These are phyloP conservation scores for Calonectria multiphialidica DNA, from an alignment of 2,329 filamentous ascomycete species.

Conservation along the genomic window DNA sequence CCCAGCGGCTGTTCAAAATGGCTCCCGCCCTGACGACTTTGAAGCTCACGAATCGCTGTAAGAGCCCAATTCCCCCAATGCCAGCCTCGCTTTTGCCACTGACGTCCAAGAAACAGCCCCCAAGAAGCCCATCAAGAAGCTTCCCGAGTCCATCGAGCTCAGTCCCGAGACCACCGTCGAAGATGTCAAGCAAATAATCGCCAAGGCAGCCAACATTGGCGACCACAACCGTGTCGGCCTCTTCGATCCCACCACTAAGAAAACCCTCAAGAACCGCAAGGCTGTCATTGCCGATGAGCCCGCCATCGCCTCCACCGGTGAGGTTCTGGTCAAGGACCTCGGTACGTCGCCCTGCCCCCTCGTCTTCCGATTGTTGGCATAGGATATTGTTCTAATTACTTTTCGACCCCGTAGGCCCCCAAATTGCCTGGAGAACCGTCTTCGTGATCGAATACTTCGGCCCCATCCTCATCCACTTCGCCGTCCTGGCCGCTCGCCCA, in stretches of 20 bases:
- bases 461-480: slow-evolving; percentile 87
- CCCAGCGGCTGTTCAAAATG: slow-evolving; percentile 39
- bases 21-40: slow-evolving; percentile 49
- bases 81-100: neutral
- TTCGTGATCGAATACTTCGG: slow-evolving; percentile 96
- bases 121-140: slow-evolving; percentile 64
- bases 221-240: slow-evolving; percentile 74
- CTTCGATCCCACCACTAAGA: slow-evolving; percentile 70
- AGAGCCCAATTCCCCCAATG: slow-evolving; percentile 8
- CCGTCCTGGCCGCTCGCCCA: slow-evolving; percentile 78
- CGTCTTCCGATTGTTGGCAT: neutral
- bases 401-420: slow-evolving; percentile 71
- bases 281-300: slow-evolving; percentile 63
- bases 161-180: slow-evolving; percentile 67
- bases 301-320: slow-evolving; percentile 61
- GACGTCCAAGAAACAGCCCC: slow-evolving; percentile 49
- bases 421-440: slow-evolving; percentile 93
- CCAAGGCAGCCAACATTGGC: slow-evolving; percentile 61
- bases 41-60: slow-evolving; percentile 58
- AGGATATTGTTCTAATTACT: neutral
- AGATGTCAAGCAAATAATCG: slow-evolving; percentile 68
- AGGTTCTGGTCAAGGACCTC: slow-evolving; percentile 91
- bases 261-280: slow-evolving; percentile 73
- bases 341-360: slow-evolving; percentile 66
- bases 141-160: slow-evolving; percentile 65